Conservation (phyloP, 2,329 filamentous ascomycete genomes). For the Sporothrix globosa region DNA sequence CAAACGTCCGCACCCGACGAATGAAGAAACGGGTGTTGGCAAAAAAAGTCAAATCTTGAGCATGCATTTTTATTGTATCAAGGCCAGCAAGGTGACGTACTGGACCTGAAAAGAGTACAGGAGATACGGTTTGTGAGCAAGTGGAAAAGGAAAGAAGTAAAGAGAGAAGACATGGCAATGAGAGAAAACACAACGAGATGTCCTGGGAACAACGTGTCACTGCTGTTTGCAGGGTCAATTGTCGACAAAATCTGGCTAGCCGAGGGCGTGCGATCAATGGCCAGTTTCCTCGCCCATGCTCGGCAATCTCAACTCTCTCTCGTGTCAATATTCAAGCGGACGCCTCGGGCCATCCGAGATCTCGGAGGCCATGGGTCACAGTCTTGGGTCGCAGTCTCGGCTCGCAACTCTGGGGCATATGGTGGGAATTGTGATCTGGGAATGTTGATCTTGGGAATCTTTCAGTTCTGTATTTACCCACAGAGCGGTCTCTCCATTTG, state of each 20-base stretch:
- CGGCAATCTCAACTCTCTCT: conserved; percentile 8
- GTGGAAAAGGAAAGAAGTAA: background rate
- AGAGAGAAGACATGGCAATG: background rate
- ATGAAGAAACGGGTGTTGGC: background rate
- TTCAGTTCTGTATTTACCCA: no score
- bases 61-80: background rate
- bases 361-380: background rate
- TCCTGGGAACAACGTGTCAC: background rate
- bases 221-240: background rate
- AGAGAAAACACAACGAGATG: no score
- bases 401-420: no score
- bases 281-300: background rate
- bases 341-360: background rate
- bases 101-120: background rate
- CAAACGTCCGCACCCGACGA: no score
- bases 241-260: background rate
- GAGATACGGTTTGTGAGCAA: background rate
- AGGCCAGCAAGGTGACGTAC: background rate
- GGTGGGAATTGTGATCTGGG: no score
- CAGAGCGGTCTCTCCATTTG: background rate
- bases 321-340: background rate
- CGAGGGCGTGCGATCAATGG: background rate
- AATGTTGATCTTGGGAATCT: no score
- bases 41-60: background rate
- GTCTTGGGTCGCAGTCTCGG: no score